A percentile compares a stretch with the other conserved stretches of the same genome.
These are phyloP conservation scores for Panicum virgatum DNA, from an alignment of 202 grass and related monocot species.

Conservation along the genomic window DNA sequence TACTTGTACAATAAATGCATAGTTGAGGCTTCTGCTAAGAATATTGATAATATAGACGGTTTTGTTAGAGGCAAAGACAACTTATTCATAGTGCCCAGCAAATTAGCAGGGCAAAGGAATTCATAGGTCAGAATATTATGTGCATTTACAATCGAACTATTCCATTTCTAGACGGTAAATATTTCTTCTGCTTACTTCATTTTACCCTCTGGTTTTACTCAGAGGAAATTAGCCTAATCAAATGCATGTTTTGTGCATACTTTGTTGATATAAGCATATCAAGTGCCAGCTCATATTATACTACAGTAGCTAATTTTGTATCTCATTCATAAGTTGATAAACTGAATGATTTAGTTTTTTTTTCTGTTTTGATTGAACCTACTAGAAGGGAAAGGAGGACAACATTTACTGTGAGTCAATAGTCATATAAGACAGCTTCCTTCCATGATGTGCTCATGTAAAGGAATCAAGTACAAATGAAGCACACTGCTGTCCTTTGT, in stretches of 20 bases:
- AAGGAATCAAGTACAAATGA: constrained; percentile 38
- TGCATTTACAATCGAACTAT: neutral
- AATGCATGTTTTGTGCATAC: neutral
- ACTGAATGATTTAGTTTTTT: neutral
- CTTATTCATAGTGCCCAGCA: neutral
- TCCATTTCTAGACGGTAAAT: neutral
- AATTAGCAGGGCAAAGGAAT: neutral
- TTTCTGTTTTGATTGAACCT: constrained; percentile 6
- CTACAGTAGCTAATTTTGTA: neutral
- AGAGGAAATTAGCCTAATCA: neutral
- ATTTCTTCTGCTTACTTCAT: neutral
- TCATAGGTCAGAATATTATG: neutral
- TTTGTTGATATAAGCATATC: neutral
- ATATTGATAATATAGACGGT: neutral
- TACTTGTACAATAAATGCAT: neutral
- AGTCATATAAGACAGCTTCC: constrained; percentile 20
- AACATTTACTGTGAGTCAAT: neutral
- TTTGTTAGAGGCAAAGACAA: neutral
- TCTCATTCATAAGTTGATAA: constrained; percentile 8
- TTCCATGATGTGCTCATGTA: constrained; percentile 24
- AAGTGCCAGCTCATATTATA: neutral
- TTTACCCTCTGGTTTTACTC: neutral
- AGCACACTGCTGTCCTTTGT: neutral
- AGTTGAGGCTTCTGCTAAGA: constrained; percentile 1
- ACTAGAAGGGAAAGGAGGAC: constrained; percentile 24